Conservation (phyloP, 2,329 filamentous ascomycete species). For the Fusarium praegraminearum region DNA sequence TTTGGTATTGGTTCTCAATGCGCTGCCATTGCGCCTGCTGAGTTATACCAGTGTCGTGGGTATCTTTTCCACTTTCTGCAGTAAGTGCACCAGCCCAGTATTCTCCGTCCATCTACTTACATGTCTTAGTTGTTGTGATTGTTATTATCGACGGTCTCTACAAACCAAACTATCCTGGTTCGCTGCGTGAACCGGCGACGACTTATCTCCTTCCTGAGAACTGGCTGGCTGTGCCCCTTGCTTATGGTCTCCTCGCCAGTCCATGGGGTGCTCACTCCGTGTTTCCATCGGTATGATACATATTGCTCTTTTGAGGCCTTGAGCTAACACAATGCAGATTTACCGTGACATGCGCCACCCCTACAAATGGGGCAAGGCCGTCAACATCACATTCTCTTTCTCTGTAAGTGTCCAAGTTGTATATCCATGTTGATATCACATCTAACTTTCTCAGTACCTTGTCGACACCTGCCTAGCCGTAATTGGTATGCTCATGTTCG, state of each 20-base stretch:
- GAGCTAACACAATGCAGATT: conserved; percentile 55
- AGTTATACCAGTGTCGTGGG: conserved; percentile 93
- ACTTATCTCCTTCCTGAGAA: conserved; percentile 87
- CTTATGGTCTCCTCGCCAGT: conserved; percentile 90
- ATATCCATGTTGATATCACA: background rate
- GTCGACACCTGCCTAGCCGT: conserved; percentile 86
- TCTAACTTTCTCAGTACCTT: conserved; percentile 66
- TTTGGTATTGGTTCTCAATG: conserved; percentile 83
- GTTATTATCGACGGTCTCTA: conserved; percentile 87
- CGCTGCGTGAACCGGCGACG: conserved; percentile 80
- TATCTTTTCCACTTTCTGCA: conserved; percentile 89
- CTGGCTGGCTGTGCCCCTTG: conserved; percentile 88
- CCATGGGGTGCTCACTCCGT: conserved; percentile 73
- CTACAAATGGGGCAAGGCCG: conserved; percentile 79
- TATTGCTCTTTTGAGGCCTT: background rate
- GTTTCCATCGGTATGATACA: conserved; percentile 77
- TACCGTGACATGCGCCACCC: conserved; percentile 78
- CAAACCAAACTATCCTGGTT: conserved; percentile 83
- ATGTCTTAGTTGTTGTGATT: conserved; percentile 77
- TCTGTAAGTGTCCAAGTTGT: conserved; percentile 67
- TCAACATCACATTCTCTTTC: conserved; percentile 86
- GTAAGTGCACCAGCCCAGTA: conserved; percentile 64
- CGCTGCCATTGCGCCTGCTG: conserved; percentile 83
- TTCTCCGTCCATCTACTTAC: conserved; percentile 5
- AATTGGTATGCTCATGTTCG: conserved; percentile 93